Base-by-base conservation (phyloP, 305 asterid genomes). In the Ilex paraguariensis region DNA sequence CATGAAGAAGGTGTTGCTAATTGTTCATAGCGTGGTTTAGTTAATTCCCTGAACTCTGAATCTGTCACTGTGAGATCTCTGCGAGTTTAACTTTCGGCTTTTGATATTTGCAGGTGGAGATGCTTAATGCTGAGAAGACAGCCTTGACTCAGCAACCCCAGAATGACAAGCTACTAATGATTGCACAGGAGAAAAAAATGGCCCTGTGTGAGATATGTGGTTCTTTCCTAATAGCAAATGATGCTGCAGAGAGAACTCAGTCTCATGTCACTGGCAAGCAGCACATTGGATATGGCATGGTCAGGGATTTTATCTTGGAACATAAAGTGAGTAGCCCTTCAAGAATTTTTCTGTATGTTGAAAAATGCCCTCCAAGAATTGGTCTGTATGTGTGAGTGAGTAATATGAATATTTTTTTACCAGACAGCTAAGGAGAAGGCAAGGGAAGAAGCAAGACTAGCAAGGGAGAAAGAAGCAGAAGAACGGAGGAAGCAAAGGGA, bases 251-350 rank as follows among this genome's bases (percentile, higher is more conserved):
- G 84, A 87, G 99, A 82, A 87, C 95, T 71, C 99, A 93, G 75
- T 93, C 97, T 54, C 99, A 93, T 65, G 90, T 93, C 78, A 84
- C 96, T 63, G 97, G 99, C 56, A 93, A 93, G 84, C 99, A 93
- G 78, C 99, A 93, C 61, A 73, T 93, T 66, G 97, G 97, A 42
- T 90, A 87, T 69, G 99, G 99, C 57, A 71, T 87, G 90, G 94
- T 90, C 74, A 94, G 96, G 31, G 99, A 90, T 63, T 90, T 83
- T 76, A 85, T 93, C 31, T 65, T 82, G 9, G 96, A 90, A 75
- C 72, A 83, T 72, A 86, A 87, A 96, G 97, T 90, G 13, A 13
- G 53, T 17, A 7, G 3, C 30, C 56, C 30, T 52, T 52, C 30
- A 14, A 52, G 42, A 36, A 36, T 8, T 4, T 5, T 4, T 36